Percentiles rank a stretch among this genome's conserved stretches.
Conservation (phyloP, 805 yeast species). For the Kuraishia molischiana region DNA sequence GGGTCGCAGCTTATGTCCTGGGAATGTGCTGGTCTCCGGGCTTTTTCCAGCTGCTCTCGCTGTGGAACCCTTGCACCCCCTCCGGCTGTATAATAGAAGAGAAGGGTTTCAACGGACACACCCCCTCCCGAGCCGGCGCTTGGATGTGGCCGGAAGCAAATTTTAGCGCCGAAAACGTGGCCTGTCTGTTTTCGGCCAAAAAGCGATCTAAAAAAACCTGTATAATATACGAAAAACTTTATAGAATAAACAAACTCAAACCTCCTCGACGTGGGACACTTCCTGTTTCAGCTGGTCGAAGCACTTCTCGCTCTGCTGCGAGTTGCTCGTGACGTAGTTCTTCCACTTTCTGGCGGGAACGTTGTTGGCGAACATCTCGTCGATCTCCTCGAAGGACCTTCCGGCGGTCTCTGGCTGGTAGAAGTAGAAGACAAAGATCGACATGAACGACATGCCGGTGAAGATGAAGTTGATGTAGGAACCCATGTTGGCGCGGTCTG, state of each 20-base stretch:
- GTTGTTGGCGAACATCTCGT: conserved; percentile 33
- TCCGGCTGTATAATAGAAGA: too few species aligned
- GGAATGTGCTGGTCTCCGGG: too few species aligned
- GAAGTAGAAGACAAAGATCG: conserved; percentile 33
- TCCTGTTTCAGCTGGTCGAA: not conserved
- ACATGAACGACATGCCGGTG: conserved; percentile 24
- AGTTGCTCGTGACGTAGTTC: conserved; percentile 4
- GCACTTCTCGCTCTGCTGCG: not conserved
- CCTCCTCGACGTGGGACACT: not conserved
- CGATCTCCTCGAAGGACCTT: conserved; percentile 52
- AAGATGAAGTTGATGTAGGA: conserved; percentile 41
- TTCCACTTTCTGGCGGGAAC: conserved; percentile 22
- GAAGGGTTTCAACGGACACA: too few species aligned
- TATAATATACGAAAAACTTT: too few species aligned
- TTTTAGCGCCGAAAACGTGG: too few species aligned
- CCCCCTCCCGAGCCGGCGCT: too few species aligned
- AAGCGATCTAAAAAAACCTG: too few species aligned
- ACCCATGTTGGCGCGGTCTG: conserved; percentile 32
- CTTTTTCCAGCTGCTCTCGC: too few species aligned
- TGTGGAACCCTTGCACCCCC: too few species aligned
- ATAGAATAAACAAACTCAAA: not conserved
- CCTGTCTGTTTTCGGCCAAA: too few species aligned
- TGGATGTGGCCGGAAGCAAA: too few species aligned
- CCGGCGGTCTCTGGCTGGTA: conserved; percentile 51
- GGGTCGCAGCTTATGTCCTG: too few species aligned